Base-by-base conservation (phyloP, 2,329 filamentous ascomycete species). In the Fusarium sp. region DNA sequence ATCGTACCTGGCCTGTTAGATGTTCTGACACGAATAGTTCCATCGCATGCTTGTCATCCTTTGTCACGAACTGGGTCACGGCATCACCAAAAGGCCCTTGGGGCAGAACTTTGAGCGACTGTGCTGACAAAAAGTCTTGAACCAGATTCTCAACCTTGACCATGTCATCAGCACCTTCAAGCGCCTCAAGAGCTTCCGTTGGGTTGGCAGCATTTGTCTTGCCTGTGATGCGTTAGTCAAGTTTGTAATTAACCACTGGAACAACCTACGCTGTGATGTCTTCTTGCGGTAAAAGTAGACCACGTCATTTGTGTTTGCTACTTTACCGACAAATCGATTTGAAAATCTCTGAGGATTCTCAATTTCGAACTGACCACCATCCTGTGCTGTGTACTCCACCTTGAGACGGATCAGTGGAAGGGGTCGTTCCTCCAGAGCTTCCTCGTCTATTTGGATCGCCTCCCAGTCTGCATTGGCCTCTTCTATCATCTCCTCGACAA, bases 341-440 rank as follows among this genome's bases (percentile, higher is more conserved):
- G 95, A 98, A 76, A 98, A 98, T 11, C 96, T 90, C 77, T 98
- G 96, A 0, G 96, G 94, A 65, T 99, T 99, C 78, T 98, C 96
- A 69, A 92, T 91, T 71, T 98, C 93, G 75, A 93, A 99, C 37
- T 89, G 88, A 16, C 93, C 92, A 6, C 93, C 94, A 45, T 97
- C 93, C 0, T 91, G 91, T 0, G 94, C 90, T 0, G 93, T 92
- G 70, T 93, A 96, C 75, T 99, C 96, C 1, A 99, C 94, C 65
- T 94, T 93, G 18, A 99, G 86, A 21, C 96, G 89, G 41, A 99
- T 90, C 2, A 99, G 85, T 0, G 96, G 96, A 34, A 96, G 82
- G 0, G 95, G 95, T 3, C 88, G 81, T 39, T 84, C 85, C 57
- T 90, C 86, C 4, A 84, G 76, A 3, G 89, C 88, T 7, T 88